Percentiles rank a stretch among this genome's conserved stretches.
Evolutionary conservation across 208 protist species (phyloP).

Genomic region (Porcisia deanei): DNA sequence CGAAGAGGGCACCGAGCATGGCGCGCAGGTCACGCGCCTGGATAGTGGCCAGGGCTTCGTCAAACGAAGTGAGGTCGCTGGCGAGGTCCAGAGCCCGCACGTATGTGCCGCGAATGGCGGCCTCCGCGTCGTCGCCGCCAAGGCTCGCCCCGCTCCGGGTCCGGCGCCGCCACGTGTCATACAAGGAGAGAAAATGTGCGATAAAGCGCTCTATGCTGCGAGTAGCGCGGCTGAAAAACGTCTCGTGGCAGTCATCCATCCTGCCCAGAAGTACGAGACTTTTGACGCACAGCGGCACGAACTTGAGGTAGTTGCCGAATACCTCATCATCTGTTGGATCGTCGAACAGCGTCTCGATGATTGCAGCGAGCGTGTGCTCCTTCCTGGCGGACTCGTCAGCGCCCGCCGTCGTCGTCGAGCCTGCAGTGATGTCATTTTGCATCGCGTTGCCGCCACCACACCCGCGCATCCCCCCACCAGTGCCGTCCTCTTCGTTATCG

Average conservation of each 20-base stretch:
- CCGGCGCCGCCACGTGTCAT: slow-evolving; percentile 70
- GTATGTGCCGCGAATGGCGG: slow-evolving; percentile 61
- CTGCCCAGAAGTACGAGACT: slow-evolving; percentile 59
- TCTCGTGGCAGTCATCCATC: slow-evolving; percentile 72
- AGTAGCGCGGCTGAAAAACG: slow-evolving; percentile 67
- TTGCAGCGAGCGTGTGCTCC: slow-evolving; percentile 36
- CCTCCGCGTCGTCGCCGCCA: slow-evolving; percentile 29
- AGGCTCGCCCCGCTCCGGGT: slow-evolving; percentile 36
- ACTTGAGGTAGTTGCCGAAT: slow-evolving; percentile 58
- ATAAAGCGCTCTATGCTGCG: slow-evolving; percentile 70
- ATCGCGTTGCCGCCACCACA: background rate
- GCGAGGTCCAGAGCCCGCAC: slow-evolving; percentile 60
- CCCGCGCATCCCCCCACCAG: background rate
- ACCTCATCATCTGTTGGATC: slow-evolving; percentile 54
- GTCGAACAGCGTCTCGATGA: slow-evolving; percentile 55
- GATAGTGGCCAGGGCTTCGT: slow-evolving; percentile 72
- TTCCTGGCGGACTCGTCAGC: background rate
- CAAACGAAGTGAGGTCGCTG: slow-evolving; percentile 55
- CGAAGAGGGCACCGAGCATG: slow-evolving; percentile 74
- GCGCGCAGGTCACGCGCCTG: slow-evolving; percentile 62
- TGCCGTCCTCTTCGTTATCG: slow-evolving; percentile 7
- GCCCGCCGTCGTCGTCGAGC: slow-evolving; percentile 8
- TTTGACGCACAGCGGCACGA: slow-evolving; percentile 82
- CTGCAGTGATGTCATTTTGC: background rate
- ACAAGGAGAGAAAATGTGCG: slow-evolving; percentile 72